These are phyloP conservation scores for Cladosporium sp. DNA, from an alignment of 2,329 filamentous ascomycete species.

Conservation along the genomic window DNA sequence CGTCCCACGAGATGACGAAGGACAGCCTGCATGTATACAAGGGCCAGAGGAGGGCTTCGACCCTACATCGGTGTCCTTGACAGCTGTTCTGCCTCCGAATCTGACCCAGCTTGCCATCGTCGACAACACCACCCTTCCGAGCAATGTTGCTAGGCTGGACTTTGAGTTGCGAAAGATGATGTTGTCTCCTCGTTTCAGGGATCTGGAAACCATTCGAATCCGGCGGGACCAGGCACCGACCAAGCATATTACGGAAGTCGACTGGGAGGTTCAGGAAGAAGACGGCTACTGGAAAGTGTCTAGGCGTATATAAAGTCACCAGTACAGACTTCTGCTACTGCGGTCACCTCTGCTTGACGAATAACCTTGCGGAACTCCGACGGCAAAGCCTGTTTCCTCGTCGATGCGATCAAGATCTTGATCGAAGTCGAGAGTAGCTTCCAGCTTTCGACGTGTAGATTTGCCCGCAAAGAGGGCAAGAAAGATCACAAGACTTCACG, in stretches of 20 bases:
- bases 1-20: not conserved
- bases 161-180: not conserved
- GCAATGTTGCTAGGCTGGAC: not conserved
- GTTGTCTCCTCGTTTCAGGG: not conserved
- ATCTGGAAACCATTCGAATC: not conserved
- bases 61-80: not conserved
- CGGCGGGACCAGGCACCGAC: not conserved
- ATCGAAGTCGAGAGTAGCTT: no score
- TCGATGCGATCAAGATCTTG: no score
- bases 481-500: not conserved
- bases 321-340: not conserved
- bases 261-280: not conserved
- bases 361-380: no score
- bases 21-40: not conserved
- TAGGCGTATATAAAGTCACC: not conserved
- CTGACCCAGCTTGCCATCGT: not conserved
- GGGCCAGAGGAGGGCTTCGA: not conserved
- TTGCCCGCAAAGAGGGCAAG: not conserved
- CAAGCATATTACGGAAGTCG: not conserved
- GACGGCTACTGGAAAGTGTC: not conserved
- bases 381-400: no score
- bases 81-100: not conserved
- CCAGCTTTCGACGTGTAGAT: no score
- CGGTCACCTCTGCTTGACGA: no score
- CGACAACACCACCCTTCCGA: not conserved